Conservation (phyloP, 2,329 filamentous ascomycete species). For the Talaromyces amestolkiae region DNA sequence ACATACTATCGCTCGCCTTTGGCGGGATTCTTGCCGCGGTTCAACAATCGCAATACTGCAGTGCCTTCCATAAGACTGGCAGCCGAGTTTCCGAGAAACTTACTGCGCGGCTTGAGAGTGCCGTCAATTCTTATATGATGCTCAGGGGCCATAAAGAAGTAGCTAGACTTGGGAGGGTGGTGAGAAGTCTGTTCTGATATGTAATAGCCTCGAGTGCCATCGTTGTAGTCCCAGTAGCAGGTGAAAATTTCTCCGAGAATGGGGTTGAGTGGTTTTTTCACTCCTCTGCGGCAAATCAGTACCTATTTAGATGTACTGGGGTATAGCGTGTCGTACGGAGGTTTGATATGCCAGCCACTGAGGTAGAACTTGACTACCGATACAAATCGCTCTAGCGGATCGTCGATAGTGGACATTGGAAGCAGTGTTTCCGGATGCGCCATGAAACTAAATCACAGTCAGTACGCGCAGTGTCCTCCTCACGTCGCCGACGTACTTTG, state of each 20-base stretch:
- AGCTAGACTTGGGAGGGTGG: conserved; percentile 96
- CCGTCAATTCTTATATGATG: conserved; percentile 94
- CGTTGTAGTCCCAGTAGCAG: conserved; percentile 90
- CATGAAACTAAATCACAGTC: conserved; percentile 74
- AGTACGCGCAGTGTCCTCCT: conserved; percentile 16
- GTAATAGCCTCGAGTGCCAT: conserved; percentile 86
- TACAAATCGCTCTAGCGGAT: conserved; percentile 85
- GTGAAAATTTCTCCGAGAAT: conserved; percentile 93
- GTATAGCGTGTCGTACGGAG: conserved; percentile 64
- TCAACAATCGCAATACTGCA: conserved; percentile 78
- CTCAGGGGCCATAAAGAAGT: conserved; percentile 96
- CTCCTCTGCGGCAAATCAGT: conserved; percentile 61
- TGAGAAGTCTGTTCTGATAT: conserved; percentile 97
- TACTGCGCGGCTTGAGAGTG: conserved; percentile 89
- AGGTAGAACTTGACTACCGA: conserved; percentile 97
- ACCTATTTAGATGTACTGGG: not conserved
- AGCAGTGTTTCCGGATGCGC: conserved; percentile 95
- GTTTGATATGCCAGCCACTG: conserved; percentile 98
- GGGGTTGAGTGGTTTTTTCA: conserved; percentile 97
- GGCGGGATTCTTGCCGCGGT: conserved; percentile 63
- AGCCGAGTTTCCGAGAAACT: conserved; percentile 93
- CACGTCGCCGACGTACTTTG: conserved; percentile 67
- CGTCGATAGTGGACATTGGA: conserved; percentile 80
- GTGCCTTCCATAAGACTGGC: conserved; percentile 98
- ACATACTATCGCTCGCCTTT: conserved; percentile 83